Conservation (phyloP, 2,329 filamentous ascomycete genomes). For the Verticillium isaacii region DNA sequence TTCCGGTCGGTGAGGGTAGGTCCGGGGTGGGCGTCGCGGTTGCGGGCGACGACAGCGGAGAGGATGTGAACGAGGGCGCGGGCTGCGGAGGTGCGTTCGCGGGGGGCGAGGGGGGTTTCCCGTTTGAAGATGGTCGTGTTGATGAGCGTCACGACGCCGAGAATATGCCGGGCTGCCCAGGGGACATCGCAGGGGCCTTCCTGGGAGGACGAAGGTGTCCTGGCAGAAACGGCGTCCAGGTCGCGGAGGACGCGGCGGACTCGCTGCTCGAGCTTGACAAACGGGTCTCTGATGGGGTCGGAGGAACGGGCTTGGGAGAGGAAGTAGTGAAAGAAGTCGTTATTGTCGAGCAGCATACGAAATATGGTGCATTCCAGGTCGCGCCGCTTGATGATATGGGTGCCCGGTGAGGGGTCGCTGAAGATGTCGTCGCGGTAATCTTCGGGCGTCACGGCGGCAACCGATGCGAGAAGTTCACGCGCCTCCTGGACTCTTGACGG, state of each 20-base stretch:
- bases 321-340: constrained; percentile 51
- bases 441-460: constrained; percentile 29
- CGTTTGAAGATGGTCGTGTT: constrained; percentile 33
- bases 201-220: neutral
- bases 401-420: constrained; percentile 17
- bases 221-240: constrained; percentile 29
- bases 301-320: constrained; percentile 37
- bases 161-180: constrained; percentile 47
- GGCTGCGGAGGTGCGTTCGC: constrained; percentile 40
- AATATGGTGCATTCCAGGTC: constrained; percentile 48
- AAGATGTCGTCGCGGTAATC: constrained; percentile 44
- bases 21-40: constrained; percentile 28
- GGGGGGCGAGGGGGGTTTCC: constrained; percentile 27
- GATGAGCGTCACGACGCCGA: constrained; percentile 36
- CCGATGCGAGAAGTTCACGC: constrained; percentile 44
- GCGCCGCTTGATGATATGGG: constrained; percentile 31
- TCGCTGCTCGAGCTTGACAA: constrained; percentile 43
- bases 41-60: constrained; percentile 34
- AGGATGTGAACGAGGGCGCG: constrained; percentile 44
- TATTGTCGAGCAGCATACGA: constrained; percentile 48
- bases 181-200: constrained; percentile 33
- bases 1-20: constrained; percentile 29
- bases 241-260: constrained; percentile 40
- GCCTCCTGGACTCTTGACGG: constrained; percentile 40
- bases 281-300: constrained; percentile 40